Conservation (phyloP, 805 yeast genomes). For the Geotrichum ghanense region DNA sequence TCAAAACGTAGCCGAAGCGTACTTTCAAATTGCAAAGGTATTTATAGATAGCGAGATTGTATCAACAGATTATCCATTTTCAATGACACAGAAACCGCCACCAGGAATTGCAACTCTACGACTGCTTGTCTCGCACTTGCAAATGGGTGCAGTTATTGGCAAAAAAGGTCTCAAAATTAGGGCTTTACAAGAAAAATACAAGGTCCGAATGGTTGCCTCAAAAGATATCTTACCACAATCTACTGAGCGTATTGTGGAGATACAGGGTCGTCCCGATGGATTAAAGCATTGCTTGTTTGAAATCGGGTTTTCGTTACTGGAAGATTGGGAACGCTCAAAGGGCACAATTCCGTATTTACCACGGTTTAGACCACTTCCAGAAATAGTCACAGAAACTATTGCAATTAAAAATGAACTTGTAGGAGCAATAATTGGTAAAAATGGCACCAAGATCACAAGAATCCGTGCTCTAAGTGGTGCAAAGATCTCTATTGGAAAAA, state of each 20-base stretch:
- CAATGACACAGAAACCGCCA: constrained; percentile 38
- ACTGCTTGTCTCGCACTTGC: constrained; percentile 68
- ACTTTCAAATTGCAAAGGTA: constrained; percentile 58
- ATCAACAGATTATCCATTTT: constrained; percentile 40
- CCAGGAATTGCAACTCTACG: constrained; percentile 49
- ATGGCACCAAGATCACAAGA: constrained; percentile 78
- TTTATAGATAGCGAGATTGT: constrained; percentile 43
- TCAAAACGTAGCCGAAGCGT: constrained; percentile 56
- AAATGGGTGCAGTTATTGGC: constrained; percentile 84
- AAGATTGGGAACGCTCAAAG: constrained; percentile 57
- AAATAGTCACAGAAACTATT: constrained; percentile 18
- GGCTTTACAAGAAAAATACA: constrained; percentile 54
- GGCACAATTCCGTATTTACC: constrained; percentile 59
- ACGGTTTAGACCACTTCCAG: constrained; percentile 8
- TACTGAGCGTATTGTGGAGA: constrained; percentile 76
- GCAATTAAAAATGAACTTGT: constrained; percentile 68
- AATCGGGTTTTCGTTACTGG: constrained; percentile 57
- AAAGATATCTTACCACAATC: constrained; percentile 73
- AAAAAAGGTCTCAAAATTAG: constrained; percentile 72
- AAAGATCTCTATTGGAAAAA: constrained; percentile 62
- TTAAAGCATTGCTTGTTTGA: constrained; percentile 46
- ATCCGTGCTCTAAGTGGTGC: constrained; percentile 72
- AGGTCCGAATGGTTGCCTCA: constrained; percentile 77
- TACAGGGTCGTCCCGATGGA: constrained; percentile 65
- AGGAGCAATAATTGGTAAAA: constrained; percentile 81